phyloP scores from a whole-genome alignment of 1,284 basidiomycete species.

The Exobasidium cylindrosporum region DNA sequence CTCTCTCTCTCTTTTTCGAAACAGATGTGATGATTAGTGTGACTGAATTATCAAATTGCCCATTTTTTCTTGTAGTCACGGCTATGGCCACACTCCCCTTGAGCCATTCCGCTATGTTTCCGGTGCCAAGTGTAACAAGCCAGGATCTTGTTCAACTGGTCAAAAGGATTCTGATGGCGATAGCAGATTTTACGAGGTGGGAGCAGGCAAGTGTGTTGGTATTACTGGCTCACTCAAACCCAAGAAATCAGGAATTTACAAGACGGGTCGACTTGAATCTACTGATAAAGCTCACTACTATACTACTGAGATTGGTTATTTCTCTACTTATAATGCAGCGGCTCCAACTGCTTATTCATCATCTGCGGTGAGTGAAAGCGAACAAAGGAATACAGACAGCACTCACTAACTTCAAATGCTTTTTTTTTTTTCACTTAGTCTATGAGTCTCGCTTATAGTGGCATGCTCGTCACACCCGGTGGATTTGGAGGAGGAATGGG shows the following conservation, averaged over 20 bases:
- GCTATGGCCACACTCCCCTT: background rate
- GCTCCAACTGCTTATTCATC: background rate
- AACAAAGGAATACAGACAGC: background rate
- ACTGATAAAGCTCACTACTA: no score
- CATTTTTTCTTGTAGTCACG: background rate
- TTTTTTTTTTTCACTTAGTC: no score
- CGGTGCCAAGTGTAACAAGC: background rate
- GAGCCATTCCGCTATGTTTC: background rate
- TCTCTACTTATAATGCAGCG: background rate
- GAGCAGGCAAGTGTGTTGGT: background rate
- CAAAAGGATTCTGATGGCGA: background rate
- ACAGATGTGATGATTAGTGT: no score
- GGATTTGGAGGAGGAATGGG: background rate
- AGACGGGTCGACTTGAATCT: no score
- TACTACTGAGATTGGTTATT: background rate
- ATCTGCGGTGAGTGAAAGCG: background rate
- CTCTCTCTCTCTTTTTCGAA: no score
- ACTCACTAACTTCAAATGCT: background rate
- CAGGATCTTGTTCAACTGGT: background rate
- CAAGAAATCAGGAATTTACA: background rate
- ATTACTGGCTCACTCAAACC: background rate
- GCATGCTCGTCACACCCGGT: conserved; percentile 21
- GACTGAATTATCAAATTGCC: background rate
- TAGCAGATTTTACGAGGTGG: background rate
- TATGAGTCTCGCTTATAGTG: conserved; percentile 22